phyloP scores from a whole-genome alignment of 2,329 filamentous ascomycete genomes.

The Sordariomycetes sp. region DNA sequence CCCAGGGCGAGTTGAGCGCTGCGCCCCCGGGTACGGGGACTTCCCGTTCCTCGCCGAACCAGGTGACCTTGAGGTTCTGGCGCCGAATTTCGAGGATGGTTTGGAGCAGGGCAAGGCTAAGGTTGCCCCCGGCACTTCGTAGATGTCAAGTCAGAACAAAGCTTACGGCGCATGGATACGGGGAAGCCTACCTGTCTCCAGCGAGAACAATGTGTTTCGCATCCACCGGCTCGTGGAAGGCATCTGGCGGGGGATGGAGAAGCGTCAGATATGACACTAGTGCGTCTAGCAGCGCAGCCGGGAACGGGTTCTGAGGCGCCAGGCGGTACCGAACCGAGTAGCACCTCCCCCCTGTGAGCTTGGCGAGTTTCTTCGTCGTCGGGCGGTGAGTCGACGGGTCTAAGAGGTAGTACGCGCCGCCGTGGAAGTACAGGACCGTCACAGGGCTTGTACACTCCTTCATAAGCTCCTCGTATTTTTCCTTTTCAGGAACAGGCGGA shows the following conservation, averaged over 20 bases:
- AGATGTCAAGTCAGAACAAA: background rate
- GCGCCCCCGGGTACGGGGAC: conserved; percentile 56
- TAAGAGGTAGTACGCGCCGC: conserved; percentile 60
- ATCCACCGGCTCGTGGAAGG: conserved; percentile 51
- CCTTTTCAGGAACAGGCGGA: conserved; percentile 44
- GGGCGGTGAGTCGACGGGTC: conserved; percentile 56
- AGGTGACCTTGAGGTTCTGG: conserved; percentile 32
- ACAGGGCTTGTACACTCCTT: conserved; percentile 47
- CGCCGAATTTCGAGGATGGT: conserved; percentile 50
- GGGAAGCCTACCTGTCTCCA: conserved; percentile 45
- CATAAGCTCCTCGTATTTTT: conserved; percentile 55
- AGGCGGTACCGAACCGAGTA: conserved; percentile 65
- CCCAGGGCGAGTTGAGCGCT: conserved; percentile 53
- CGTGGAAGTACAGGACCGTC: conserved; percentile 63
- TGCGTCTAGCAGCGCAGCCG: conserved; percentile 59
- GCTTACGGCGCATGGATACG: background rate
- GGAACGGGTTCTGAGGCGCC: conserved; percentile 63
- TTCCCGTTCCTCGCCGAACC: conserved; percentile 43
- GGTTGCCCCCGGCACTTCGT: conserved; percentile 56
- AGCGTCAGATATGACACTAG: conserved; percentile 60
- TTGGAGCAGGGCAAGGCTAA: conserved; percentile 53
- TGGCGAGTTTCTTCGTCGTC: conserved; percentile 46
- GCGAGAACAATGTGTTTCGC: conserved; percentile 55
- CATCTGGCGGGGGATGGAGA: conserved; percentile 55
- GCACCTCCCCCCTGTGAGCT: conserved; percentile 51